Evolutionary conservation across 192 early-diverging fungal species (phyloP), one percentile per base, ranked within the genome.

Genomic region (Entomortierella chlamydospora): DNA sequence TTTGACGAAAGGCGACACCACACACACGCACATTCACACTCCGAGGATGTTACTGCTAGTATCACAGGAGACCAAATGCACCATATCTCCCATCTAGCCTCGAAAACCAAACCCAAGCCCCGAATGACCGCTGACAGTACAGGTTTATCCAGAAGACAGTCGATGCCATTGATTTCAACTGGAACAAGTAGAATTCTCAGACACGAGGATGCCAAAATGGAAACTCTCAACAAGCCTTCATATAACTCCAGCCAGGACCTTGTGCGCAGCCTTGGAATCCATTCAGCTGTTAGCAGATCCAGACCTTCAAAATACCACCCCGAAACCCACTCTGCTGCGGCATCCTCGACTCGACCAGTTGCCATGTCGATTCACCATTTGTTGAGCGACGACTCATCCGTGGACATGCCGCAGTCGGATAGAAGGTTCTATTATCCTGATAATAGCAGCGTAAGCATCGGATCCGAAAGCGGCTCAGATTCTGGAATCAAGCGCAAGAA

Each of bases 291-390:
- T 54, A 47, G 25, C 12, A 31, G 28, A 23, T 31, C 17, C 28
- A 28, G 34, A 31, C 12, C 18, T 37, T 37, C 34, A 37, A 37
- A 37, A 10, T 37, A 7, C 34, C 10, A 37, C 10, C 34, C 34
- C 10, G 34, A 37, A 10, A n/a, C 23, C 42, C 57, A 18, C 26
- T 54, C 29, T 20, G 17, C 29, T 57, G 28, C 55, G 12, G 31
- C 13, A 34, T 3, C 28, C 5, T 29, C 55, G 20, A 12, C 61
- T 11, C 60, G 54, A 20, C 52, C 60, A 33, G 51, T 51, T 29
- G 51, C 70, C n/a, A 76, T 76, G 73, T 67, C 73, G 64, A 76
- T 76, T 34, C 54, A 53, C 17, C 41, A 76, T 42, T 26, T 76
- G 42, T 49, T 76, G 52, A 63, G 30, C 11, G 59, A 76, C n/a